These are phyloP conservation scores for Pseudopediastrum boryanum DNA, from an alignment of 139 green algal species.

Conservation along the genomic window DNA sequence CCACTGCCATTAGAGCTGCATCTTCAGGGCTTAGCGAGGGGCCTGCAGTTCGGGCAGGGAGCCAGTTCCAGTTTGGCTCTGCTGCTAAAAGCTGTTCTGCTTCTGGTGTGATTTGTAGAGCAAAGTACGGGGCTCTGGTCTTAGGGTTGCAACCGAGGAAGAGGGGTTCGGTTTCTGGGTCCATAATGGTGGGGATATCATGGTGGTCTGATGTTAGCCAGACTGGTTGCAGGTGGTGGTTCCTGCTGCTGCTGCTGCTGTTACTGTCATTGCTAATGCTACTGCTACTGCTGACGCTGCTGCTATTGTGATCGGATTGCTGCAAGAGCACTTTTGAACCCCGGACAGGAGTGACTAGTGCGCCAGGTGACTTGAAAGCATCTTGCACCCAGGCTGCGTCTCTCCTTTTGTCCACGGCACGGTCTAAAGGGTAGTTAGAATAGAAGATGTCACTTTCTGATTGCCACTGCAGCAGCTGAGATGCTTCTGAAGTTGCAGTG, in stretches of 20 bases:
- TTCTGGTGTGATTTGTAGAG: constrained; percentile 6
- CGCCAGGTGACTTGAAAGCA: constrained; percentile 17
- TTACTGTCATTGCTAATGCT: too few species aligned
- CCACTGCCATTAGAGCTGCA: constrained; percentile 59
- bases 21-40: constrained; percentile 49
- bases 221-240: background rate
- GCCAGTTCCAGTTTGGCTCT: background rate
- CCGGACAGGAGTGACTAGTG: constrained; percentile 3
- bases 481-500: background rate
- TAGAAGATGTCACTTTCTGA: constrained; percentile 41
- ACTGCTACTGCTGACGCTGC: background rate
- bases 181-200: background rate
- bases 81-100: background rate
- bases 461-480: constrained; percentile 39
- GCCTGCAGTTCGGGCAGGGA: constrained; percentile 50
- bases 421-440: constrained; percentile 52
- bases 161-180: background rate
- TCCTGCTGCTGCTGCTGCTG: background rate
- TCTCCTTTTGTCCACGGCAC: constrained; percentile 32
- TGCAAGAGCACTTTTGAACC: constrained; percentile 1
- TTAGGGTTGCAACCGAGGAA: constrained; percentile 20
- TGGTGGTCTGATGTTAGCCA: constrained; percentile 10
- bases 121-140: constrained; percentile 39
- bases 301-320: background rate
- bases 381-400: constrained; percentile 24